Evolutionary conservation across 1,139 yeast genomes (phyloP), one percentile per base, ranked within the genome.

Genomic region (Candida glucosophila): DNA sequence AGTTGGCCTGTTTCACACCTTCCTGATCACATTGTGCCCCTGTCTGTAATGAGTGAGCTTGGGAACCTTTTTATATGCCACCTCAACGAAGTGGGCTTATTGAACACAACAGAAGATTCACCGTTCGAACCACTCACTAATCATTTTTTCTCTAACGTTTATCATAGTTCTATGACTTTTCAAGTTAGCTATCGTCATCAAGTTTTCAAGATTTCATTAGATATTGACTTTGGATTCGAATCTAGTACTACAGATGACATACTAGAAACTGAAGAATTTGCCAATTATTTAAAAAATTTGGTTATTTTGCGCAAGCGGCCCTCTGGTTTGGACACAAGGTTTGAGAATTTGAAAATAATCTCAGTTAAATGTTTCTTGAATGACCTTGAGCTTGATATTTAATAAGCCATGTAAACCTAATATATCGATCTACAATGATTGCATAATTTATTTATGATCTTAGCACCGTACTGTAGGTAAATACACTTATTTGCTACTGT

Each of bases 301-400:
- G 22, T 33, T 11, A 19, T 30, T 15, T 18, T 29, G 14, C 20
- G 24, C n/a, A 18, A 24, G 7, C 7, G 7, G 5, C 20, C 18
- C 11, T 12, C 20, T 6, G 22, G 14, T 5, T 12, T 12, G 14
- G 31, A 25, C 13, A 12, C 18, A 5, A 21, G 18, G 12, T 16
- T 23, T 12, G 15, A 15, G 13, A 15, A 19, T 4, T 17, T 30
- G 9, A 18, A 15, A 15, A 19, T 27, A 17, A 17, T 28, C 15
- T 19, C 14, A 11, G n/a, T 31, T 4, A 8, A 12, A n/a, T 32
- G 37, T 20, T 15, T 9, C 12, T 27, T 34, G 19, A 29, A 34
- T 21, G 35, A 23, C 14, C 28, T 34, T 9, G 36, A 34, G 14
- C 24, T 33, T 16, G 33, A 31, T 14, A 24, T 33, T 19, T 22